These are phyloP conservation scores for Hypoxylon intermedium DNA, from an alignment of 495 filamentous ascomycete species.

Conservation along the genomic window DNA sequence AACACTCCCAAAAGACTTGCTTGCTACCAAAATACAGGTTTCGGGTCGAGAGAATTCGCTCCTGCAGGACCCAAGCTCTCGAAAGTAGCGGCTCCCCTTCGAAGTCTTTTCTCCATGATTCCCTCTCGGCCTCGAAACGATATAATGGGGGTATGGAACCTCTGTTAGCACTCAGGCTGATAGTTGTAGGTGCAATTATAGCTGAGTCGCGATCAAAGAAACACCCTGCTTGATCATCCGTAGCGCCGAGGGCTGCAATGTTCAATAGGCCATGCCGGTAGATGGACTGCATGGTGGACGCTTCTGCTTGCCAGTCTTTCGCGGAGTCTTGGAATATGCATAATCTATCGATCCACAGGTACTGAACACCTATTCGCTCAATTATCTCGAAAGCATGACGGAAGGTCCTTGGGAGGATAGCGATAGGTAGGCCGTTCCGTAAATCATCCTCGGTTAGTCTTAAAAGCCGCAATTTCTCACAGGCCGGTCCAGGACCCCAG, in stretches of 20 bases:
- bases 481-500: slow-evolving; percentile 12
- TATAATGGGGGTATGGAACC: background rate
- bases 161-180: slow-evolving; percentile 9
- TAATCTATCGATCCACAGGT: slow-evolving; percentile 34
- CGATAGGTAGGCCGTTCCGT: background rate
- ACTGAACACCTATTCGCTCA: slow-evolving; percentile 21
- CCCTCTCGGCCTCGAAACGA: slow-evolving; percentile 4
- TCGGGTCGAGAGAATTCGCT: slow-evolving; percentile 29
- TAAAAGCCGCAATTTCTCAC: slow-evolving; percentile 17
- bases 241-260: slow-evolving; percentile 28
- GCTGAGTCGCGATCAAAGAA: slow-evolving; percentile 26
- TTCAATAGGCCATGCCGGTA: slow-evolving; percentile 21
- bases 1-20: slow-evolving; percentile 39
- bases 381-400: slow-evolving; percentile 22
- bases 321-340: slow-evolving; percentile 33
- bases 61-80: slow-evolving; percentile 36
- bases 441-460: background rate
- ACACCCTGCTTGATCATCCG: slow-evolving; percentile 16
- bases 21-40: slow-evolving; percentile 33
- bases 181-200: slow-evolving; percentile 5
- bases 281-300: slow-evolving; percentile 22
- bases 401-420: slow-evolving; percentile 19
- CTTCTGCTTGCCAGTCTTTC: slow-evolving; percentile 29
- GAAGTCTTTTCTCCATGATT: slow-evolving; percentile 16
- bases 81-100: slow-evolving; percentile 16